Evolutionary conservation across 768 basidiomycete genomes (phyloP), one percentile per base, ranked within the genome.

Genomic region (Phanerochaete carnosa): DNA sequence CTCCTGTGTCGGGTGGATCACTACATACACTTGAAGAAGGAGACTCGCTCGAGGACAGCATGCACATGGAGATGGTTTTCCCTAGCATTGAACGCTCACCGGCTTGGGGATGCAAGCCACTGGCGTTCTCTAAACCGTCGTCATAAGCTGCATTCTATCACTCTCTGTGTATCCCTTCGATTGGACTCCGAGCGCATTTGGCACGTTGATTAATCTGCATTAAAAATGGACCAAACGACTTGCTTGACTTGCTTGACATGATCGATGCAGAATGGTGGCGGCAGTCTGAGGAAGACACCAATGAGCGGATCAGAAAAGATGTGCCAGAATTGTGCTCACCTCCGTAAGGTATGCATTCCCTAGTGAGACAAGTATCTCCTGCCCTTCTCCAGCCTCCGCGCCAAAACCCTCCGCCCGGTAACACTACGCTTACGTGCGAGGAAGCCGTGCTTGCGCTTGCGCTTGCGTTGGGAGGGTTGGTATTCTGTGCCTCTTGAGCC

Each of bases 381-480:
- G 9, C 92, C 91, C 77, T 90, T 95, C 35, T 78, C 79, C 64
- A 83, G 77, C 59, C 95, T 83, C 56, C 90, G 80, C 25, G 73
- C 80, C 55, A 98, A 76, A 45, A 92, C 83, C 66, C 83, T 92
- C 64, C 88, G 83, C 2, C 94, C 94, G 35, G 83, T 78, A 25
- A 82, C 80, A 9, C 80, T 84, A 65, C 81, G 81, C 72, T 89
- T 86, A 61, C 95, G 77, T 0, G 88, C 83, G 33, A 98, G 81
- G 74, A 96, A 98, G 6, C 95, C 95, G 70, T 93, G 91, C 71
- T 89, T 94, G 66, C 94, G 82, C 79, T 98, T 98, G 65, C 95
- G 79, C 69, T 91, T 92, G 45, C 95, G 83, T 73, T 96, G 94
- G 0, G 91, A 94, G n/a, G 95, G 95, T 72, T 98, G 95, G 68